Conservation (phyloP, 1,139 yeast species). For the Yamadazyma spencermartinsiae region DNA sequence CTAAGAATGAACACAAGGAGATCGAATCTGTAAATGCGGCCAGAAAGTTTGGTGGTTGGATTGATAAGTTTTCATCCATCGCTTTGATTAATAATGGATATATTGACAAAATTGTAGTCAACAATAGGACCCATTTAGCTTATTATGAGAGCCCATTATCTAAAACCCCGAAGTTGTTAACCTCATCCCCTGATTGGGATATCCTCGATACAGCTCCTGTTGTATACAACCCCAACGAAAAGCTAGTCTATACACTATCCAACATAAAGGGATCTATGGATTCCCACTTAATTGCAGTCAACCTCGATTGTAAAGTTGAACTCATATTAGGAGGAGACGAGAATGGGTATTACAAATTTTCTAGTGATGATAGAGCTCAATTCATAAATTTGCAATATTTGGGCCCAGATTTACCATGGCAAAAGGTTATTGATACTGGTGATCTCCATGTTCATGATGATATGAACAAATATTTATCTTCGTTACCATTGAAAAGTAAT, state of each 20-base stretch:
- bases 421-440: slow-evolving; percentile 51
- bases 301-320: slow-evolving; percentile 17
- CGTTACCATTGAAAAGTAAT: slow-evolving; percentile 9
- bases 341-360: slow-evolving; percentile 33
- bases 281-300: slow-evolving; percentile 30
- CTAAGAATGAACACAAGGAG: slow-evolving; percentile 13
- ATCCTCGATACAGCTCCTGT: slow-evolving; percentile 55
- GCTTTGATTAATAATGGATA: slow-evolving; percentile 54
- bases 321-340: slow-evolving; percentile 23
- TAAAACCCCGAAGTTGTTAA: slow-evolving; percentile 41
- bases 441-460: slow-evolving; percentile 27
- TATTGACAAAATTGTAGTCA: slow-evolving; percentile 67
- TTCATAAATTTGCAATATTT: slow-evolving; percentile 52
- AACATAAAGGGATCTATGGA: slow-evolving; percentile 45
- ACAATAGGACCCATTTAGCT: slow-evolving; percentile 69
- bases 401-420: slow-evolving; percentile 73
- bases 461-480: slow-evolving; percentile 6
- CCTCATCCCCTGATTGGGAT: slow-evolving; percentile 66
- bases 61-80: slow-evolving; percentile 42
- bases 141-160: slow-evolving; percentile 54
- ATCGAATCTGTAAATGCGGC: slow-evolving; percentile 20
- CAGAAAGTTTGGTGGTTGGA: slow-evolving; percentile 60
- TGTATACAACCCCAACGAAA: slow-evolving; percentile 52
- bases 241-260: slow-evolving; percentile 62
- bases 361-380: slow-evolving; percentile 57